phyloP scores from a whole-genome alignment of 2,329 filamentous ascomycete genomes.

The Penicillium sp. region DNA sequence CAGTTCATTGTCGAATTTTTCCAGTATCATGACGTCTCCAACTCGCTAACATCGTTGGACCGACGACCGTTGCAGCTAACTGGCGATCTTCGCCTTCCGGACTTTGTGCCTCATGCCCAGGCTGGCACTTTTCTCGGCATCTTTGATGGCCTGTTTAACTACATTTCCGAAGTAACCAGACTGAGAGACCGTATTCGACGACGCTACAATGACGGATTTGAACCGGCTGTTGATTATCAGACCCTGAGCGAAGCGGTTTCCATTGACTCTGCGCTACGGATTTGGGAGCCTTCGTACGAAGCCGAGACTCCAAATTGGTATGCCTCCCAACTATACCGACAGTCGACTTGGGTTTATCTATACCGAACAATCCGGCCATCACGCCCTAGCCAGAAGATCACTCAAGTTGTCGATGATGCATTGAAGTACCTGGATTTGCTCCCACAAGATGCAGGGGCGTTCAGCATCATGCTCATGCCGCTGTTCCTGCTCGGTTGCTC shows the following conservation, averaged over 20 bases:
- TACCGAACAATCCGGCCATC: slow-evolving; percentile 59
- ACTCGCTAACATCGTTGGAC: slow-evolving; percentile 54
- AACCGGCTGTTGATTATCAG: slow-evolving; percentile 69
- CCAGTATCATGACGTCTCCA: slow-evolving; percentile 69
- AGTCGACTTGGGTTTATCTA: slow-evolving; percentile 62
- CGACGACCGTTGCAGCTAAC: slow-evolving; percentile 51
- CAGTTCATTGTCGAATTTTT: slow-evolving; percentile 74
- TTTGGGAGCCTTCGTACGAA: slow-evolving; percentile 64
- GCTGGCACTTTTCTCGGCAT: slow-evolving; percentile 69
- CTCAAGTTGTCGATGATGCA: slow-evolving; percentile 56
- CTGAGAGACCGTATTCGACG: slow-evolving; percentile 70
- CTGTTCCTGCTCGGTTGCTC: slow-evolving; percentile 60
- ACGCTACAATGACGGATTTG: slow-evolving; percentile 58
- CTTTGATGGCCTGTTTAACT: slow-evolving; percentile 73
- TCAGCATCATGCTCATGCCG: slow-evolving; percentile 59
- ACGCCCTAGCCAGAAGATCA: slow-evolving; percentile 52
- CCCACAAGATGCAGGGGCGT: slow-evolving; percentile 52
- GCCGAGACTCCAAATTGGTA: slow-evolving; percentile 52
- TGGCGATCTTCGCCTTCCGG: slow-evolving; percentile 51
- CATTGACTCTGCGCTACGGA: slow-evolving; percentile 69
- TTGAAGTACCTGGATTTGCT: slow-evolving; percentile 54
- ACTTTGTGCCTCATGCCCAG: slow-evolving; percentile 53
- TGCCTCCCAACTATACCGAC: slow-evolving; percentile 57
- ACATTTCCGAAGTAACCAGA: slow-evolving; percentile 73
- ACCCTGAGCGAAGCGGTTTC: slow-evolving; percentile 68